Evolutionary conservation across 1,284 basidiomycete genomes (phyloP).

Genomic region (Ustilago vetiveriae): DNA sequence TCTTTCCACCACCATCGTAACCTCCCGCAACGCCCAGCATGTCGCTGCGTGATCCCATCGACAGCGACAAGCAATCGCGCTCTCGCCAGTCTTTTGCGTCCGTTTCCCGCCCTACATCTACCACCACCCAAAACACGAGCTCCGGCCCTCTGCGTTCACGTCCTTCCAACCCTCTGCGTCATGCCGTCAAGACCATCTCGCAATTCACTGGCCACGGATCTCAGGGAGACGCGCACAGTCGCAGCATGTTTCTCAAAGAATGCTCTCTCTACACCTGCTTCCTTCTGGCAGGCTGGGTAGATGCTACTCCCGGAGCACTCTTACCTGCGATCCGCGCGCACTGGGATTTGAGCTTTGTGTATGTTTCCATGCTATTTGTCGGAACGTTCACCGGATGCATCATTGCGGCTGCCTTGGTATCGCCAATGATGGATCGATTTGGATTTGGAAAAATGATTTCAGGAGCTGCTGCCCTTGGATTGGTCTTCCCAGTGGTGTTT

Average conservation of each 20-base stretch:
- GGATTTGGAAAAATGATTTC: slow-evolving; percentile 44
- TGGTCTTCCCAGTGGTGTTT: slow-evolving; percentile 35
- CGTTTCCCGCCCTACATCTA: slow-evolving; percentile 1
- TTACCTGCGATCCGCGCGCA: slow-evolving; percentile 44
- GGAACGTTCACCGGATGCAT: slow-evolving; percentile 49
- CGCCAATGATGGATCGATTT: slow-evolving; percentile 34
- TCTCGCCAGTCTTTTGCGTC: slow-evolving; percentile 10
- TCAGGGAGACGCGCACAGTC: slow-evolving; percentile 3
- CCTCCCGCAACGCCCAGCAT: slow-evolving; percentile 5
- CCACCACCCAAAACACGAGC: not conserved
- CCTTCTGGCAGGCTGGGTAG: slow-evolving; percentile 45
- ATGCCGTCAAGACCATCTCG: slow-evolving; percentile 26
- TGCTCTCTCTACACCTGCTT: slow-evolving; percentile 39
- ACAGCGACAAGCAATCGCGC: not conserved
- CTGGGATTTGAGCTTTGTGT: slow-evolving; percentile 38
- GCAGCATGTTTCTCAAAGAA: slow-evolving; percentile 39
- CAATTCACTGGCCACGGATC: slow-evolving; percentile 1
- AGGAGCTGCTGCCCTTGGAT: slow-evolving; percentile 19
- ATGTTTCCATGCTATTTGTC: slow-evolving; percentile 49
- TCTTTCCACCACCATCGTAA: not conserved
- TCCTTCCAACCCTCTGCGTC: slow-evolving; percentile 5
- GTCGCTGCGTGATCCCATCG: slow-evolving; percentile 14
- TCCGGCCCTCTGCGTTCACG: slow-evolving; percentile 16
- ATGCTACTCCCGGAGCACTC: slow-evolving; percentile 45
- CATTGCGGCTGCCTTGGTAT: slow-evolving; percentile 27